phyloP scores from a whole-genome alignment of 257 asterid genomes.

The Solanum virginianum region DNA sequence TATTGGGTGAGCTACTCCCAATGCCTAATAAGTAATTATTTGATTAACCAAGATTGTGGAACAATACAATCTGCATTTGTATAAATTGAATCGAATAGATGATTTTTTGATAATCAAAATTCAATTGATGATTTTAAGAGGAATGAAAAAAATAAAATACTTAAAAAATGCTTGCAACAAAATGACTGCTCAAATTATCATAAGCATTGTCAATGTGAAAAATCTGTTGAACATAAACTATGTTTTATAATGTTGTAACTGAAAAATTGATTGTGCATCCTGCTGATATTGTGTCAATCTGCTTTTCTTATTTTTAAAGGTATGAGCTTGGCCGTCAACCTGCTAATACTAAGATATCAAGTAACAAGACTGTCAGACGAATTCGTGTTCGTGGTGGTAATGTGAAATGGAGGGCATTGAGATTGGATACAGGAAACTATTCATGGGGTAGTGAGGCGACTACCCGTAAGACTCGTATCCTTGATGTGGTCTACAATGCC shows the following conservation, averaged over 20 bases:
- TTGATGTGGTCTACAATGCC: conserved; percentile 31
- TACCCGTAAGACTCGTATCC: conserved; percentile 30
- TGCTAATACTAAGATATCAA: conserved; percentile 24
- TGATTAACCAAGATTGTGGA: background rate
- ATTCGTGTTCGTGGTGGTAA: conserved; percentile 43
- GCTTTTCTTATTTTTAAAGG: conserved; percentile 2
- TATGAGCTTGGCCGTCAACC: conserved; percentile 40
- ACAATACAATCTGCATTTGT: background rate
- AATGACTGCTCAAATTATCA: background rate
- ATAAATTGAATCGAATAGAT: background rate
- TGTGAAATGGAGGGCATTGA: conserved; percentile 41
- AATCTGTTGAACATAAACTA: background rate
- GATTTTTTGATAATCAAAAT: background rate
- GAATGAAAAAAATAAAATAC: background rate
- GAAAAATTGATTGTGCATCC: background rate
- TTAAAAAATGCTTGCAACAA: background rate
- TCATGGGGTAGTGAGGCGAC: conserved; percentile 43
- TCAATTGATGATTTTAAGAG: background rate
- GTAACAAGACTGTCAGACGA: conserved; percentile 24
- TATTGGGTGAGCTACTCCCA: background rate
- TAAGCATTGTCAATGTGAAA: background rate
- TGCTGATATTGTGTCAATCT: background rate
- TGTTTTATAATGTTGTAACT: background rate
- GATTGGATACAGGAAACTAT: conserved; percentile 35
- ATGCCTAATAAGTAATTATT: background rate